Percentiles rank a stretch among this genome's conserved stretches.
Evolutionary conservation across 2,329 filamentous ascomycete species (phyloP).

Genomic region (Aspergillus viridinutans): DNA sequence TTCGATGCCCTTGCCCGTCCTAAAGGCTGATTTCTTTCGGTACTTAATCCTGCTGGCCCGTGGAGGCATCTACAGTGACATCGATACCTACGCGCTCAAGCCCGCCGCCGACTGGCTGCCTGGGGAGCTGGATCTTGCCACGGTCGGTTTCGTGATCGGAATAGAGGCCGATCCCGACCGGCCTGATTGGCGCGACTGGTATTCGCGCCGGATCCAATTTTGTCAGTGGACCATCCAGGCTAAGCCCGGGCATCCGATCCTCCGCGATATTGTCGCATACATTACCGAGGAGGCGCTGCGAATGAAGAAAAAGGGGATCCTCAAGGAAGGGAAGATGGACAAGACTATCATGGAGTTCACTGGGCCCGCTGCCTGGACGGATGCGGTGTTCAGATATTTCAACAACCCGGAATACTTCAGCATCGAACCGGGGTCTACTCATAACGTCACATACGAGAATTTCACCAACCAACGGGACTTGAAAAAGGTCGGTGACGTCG

Average conservation of each 20-base stretch:
- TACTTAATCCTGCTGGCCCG: conserved; percentile 72
- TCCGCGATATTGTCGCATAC: conserved; percentile 79
- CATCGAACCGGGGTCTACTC: conserved; percentile 60
- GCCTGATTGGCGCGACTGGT: conserved; percentile 91
- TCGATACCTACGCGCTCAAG: conserved; percentile 82
- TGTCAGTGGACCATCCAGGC: conserved; percentile 99
- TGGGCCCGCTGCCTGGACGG: conserved; percentile 91
- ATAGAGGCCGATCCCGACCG: conserved; percentile 96
- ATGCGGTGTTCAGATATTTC: conserved; percentile 86
- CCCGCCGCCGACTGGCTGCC: conserved; percentile 88
- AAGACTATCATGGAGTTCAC: conserved; percentile 89
- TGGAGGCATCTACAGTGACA: conserved; percentile 83
- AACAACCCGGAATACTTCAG: conserved; percentile 89
- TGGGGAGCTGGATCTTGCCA: conserved; percentile 66
- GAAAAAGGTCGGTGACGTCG: conserved; percentile 88
- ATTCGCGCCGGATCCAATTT: conserved; percentile 92
- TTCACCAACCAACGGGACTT: conserved; percentile 82
- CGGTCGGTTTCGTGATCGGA: conserved; percentile 82
- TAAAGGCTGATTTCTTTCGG: conserved; percentile 75
- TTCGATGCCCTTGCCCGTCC: conserved; percentile 66
- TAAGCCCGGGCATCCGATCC: conserved; percentile 88
- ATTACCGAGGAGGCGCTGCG: conserved; percentile 79
- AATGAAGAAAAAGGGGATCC: conserved; percentile 63
- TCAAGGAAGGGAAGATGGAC: conserved; percentile 58
- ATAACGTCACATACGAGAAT: conserved; percentile 76